A percentile compares a stretch with the other conserved stretches of the same genome.
These are phyloP conservation scores for Diaporthe batatas DNA, from an alignment of 2,329 filamentous ascomycete species.

Conservation along the genomic window DNA sequence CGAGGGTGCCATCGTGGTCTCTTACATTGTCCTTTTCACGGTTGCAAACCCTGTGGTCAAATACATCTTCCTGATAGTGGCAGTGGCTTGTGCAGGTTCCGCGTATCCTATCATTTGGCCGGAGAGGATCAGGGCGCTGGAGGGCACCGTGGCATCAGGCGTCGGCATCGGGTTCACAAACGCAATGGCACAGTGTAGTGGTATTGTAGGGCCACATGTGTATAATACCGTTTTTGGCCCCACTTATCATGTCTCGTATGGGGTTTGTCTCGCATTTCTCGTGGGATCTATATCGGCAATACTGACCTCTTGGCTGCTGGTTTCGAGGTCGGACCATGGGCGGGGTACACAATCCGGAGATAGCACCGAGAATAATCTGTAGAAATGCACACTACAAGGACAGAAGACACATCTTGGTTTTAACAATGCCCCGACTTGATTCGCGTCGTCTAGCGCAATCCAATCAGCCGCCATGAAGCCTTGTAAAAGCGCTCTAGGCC, in stretches of 20 bases:
- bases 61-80: conserved; percentile 54
- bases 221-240: conserved; percentile 11
- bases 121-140: conserved; percentile 56
- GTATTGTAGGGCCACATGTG: conserved; percentile 53
- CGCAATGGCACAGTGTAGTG: conserved; percentile 58
- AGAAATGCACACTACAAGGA: not conserved
- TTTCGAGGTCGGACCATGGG: not conserved
- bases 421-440: not conserved
- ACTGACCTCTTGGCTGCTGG: not conserved
- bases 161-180: conserved; percentile 58
- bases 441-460: too few relatives aligned
- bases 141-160: conserved; percentile 56
- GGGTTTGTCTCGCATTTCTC: not conserved
- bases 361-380: too few relatives aligned
- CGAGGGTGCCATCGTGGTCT: not conserved
- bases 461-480: too few relatives aligned
- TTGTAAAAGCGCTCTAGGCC: too few relatives aligned
- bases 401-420: not conserved
- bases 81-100: conserved; percentile 53
- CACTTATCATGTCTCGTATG: conserved; percentile 1
- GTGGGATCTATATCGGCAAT: conserved; percentile 8
- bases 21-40: conserved; percentile 9
- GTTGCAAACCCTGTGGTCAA: conserved; percentile 46
- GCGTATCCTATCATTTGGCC: conserved; percentile 60
- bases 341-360: not conserved